A percentile compares a stretch with the other conserved stretches of the same genome.
Evolutionary conservation across 2,329 filamentous ascomycete genomes (phyloP).

Genomic region (Beauveria varroae): DNA sequence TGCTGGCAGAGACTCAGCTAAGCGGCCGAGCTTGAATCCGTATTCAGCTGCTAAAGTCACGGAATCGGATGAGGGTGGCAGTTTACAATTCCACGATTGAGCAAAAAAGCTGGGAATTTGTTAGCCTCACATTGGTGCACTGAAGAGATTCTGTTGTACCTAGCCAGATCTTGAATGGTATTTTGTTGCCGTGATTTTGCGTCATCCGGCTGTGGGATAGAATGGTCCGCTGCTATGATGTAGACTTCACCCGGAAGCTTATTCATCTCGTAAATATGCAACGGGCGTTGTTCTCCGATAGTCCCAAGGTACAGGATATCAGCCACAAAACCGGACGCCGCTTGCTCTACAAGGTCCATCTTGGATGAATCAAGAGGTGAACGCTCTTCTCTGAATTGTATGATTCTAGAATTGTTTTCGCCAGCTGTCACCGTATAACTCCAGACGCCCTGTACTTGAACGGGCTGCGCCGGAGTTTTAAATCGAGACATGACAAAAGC

Average conservation of each 20-base stretch:
- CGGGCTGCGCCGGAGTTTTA: conserved; percentile 12
- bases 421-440: conserved; percentile 15
- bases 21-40: conserved; percentile 4
- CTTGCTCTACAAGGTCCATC: conserved; percentile 7
- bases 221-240: conserved; percentile 7
- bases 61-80: background rate
- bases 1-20: conserved; percentile 9
- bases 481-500: conserved; percentile 11
- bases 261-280: conserved; percentile 15
- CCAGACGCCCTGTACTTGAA: conserved; percentile 16
- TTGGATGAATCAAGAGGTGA: conserved; percentile 6
- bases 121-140: background rate
- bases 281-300: conserved; percentile 10
- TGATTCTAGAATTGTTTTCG: conserved; percentile 8
- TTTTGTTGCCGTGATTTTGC: conserved; percentile 4
- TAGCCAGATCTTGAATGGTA: conserved; percentile 10
- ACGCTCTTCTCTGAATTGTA: conserved; percentile 14
- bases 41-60: conserved; percentile 8
- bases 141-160: background rate
- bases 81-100: conserved; percentile 13
- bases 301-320: conserved; percentile 9
- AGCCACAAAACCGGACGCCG: conserved; percentile 9
- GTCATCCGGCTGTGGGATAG: conserved; percentile 1
- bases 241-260: conserved; percentile 13
- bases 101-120: conserved; percentile 14